Evolutionary conservation across 257 asterid species (phyloP).

Genomic region (Solanum sparsipilum): DNA sequence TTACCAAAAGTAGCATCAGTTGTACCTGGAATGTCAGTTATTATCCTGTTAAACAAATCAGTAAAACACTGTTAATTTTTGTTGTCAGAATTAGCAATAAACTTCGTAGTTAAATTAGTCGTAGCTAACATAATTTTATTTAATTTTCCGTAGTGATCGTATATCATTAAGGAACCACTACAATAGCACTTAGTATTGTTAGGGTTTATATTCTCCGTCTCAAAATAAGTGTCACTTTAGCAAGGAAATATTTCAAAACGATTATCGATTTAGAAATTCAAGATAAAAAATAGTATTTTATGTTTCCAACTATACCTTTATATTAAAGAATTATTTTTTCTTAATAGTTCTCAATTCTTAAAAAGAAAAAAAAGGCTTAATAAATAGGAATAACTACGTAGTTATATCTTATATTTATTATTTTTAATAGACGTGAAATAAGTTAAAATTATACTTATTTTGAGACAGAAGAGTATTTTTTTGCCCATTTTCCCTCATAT

Average conservation of each 20-base stretch:
- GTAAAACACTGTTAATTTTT: neutral
- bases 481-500: neutral
- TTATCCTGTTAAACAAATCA: slow-evolving; percentile 23
- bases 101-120: neutral
- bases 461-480: neutral
- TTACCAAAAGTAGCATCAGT: slow-evolving; percentile 80
- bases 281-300: neutral
- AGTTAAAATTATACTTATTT: neutral
- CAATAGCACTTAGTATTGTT: neutral
- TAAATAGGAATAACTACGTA: neutral
- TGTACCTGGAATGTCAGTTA: slow-evolving; percentile 89
- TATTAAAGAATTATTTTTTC: neutral
- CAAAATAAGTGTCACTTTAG: neutral
- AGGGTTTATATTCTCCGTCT: neutral
- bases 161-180: neutral
- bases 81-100: neutral
- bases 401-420: no score
- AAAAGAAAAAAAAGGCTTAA: neutral
- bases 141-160: rapidly evolving
- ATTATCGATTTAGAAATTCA: neutral
- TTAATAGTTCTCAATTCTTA: neutral
- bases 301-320: neutral
- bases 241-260: rapidly evolving
- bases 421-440: no score
- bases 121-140: neutral